Evolutionary conservation across 1,284 basidiomycete species (phyloP), one percentile per base, ranked within the genome.

Genomic region (Austroboletus niveus): DNA sequence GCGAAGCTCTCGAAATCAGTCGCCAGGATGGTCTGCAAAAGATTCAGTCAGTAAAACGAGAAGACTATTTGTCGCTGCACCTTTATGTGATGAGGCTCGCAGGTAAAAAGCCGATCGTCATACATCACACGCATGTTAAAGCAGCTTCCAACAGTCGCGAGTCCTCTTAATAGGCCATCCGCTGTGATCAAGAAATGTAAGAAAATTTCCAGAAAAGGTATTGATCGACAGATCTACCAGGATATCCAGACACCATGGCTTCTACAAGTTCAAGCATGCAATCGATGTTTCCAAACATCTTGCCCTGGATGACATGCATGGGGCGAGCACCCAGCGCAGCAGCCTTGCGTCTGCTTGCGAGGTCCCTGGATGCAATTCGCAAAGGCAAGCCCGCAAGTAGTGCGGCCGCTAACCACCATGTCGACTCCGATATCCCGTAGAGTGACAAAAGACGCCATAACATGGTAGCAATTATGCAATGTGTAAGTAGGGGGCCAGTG

Each of bases 1-100:
- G 59, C 62, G 35, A 64, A 49, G 65, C 65, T 42, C 69, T 77
- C 58, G 36, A 74, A 71, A 38, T 70, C 59, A 1, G 68, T 69
- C 3, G 67, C 60, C 8, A 75, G 52, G 30, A 73, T 63, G 7
- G 57, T 42, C 65, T 64, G 34, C 20, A 29, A 8, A 8, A 41
- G n/a, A 4, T 5, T 48, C 22, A 45, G 41, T 8, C 5, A 39
- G 40, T 6, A 12, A 7, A 17, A 8, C 5, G 0, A 20, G 38
- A 36, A 7, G 10, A 4, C 15, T 8, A 10, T 22, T 8, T 3
- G 24, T 30, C n/a, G 2, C 8, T 10, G 15, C 8, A 60, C 62
- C 53, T 66, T 64, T 45, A 59, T 54, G 15, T 64, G 64, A 5
- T 59, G 52, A 12, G 58, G 66, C 38, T 66, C 64, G 15, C 49